A percentile compares a stretch with the other conserved stretches of the same genome.
phyloP scores from a whole-genome alignment of 306 rosid genomes.

The Pyrus betulifolia region DNA sequence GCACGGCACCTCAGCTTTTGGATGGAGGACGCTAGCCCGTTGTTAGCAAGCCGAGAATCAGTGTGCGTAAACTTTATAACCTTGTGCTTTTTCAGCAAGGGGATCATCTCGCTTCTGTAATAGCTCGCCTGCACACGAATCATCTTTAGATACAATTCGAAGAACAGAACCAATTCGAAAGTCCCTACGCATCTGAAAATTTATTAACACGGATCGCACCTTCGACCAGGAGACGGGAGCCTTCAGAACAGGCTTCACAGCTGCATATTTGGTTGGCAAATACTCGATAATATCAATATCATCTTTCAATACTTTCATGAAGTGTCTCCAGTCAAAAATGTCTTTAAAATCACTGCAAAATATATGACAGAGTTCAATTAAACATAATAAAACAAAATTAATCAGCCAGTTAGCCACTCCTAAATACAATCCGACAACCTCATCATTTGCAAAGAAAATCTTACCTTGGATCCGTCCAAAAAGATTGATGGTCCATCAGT shows the following conservation, averaged over 20 bases:
- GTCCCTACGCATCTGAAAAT: background rate
- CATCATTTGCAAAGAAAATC: background rate
- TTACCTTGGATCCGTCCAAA: constrained; percentile 99
- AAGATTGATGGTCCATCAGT: constrained; percentile 82
- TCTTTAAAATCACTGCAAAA: constrained; percentile 85
- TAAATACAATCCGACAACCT: too few relatives aligned
- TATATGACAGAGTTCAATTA: background rate
- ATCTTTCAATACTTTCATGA: constrained; percentile 59
- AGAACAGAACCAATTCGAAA: background rate
- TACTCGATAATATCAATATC: constrained; percentile 73
- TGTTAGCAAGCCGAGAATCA: constrained; percentile 87
- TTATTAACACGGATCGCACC: constrained; percentile 35
- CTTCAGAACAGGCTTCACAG: constrained; percentile 51
- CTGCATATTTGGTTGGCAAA: constrained; percentile 53
- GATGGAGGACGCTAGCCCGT: constrained; percentile 71
- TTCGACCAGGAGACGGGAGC: constrained; percentile 99
- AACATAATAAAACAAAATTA: background rate
- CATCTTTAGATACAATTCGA: constrained; percentile 23
- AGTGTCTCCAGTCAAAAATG: constrained; percentile 94
- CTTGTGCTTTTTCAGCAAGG: constrained; percentile 58
- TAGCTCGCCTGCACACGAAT: constrained; percentile 74
- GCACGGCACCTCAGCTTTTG: constrained; percentile 89
- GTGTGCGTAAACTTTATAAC: constrained; percentile 72
- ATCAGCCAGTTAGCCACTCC: background rate
- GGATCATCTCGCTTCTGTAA: constrained; percentile 73